Evolutionary conservation across 2,329 filamentous ascomycete genomes (phyloP).

Genomic region (Aquanectria penicillioides): DNA sequence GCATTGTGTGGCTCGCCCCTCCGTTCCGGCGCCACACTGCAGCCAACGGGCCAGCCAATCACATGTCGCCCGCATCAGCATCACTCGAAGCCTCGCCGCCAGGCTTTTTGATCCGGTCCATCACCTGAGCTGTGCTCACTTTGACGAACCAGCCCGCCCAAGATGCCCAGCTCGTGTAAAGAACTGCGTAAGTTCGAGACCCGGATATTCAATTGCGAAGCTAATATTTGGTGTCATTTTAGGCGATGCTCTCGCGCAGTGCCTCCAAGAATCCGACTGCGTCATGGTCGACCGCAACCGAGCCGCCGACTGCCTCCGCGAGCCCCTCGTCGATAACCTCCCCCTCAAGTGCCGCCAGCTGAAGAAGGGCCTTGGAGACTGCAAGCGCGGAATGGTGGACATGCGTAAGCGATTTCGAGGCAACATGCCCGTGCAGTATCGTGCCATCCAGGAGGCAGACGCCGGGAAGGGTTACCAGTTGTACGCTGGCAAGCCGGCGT

Average conservation of each 20-base stretch:
- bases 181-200: slow-evolving; percentile 80
- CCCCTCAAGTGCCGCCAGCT: slow-evolving; percentile 92
- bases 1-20: slow-evolving; percentile 1
- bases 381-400: slow-evolving; percentile 95
- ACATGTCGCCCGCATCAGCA: slow-evolving; percentile 38
- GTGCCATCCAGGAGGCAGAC: slow-evolving; percentile 66
- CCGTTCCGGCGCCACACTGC: slow-evolving; percentile 17
- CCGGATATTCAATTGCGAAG: not conserved
- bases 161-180: slow-evolving; percentile 95
- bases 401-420: slow-evolving; percentile 99
- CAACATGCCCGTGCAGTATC: slow-evolving; percentile 83
- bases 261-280: slow-evolving; percentile 96
- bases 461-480: slow-evolving; percentile 72
- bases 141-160: slow-evolving; percentile 40
- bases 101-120: slow-evolving; percentile 28
- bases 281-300: slow-evolving; percentile 91
- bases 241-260: slow-evolving; percentile 93
- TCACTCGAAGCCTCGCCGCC: slow-evolving; percentile 27
- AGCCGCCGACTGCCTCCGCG: slow-evolving; percentile 87
- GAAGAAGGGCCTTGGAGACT: slow-evolving; percentile 91
- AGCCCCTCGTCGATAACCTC: slow-evolving; percentile 82
- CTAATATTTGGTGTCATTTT: slow-evolving; percentile 23
- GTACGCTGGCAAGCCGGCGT: slow-evolving; percentile 81
- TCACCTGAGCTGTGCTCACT: slow-evolving; percentile 32
- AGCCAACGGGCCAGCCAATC: slow-evolving; percentile 34